These are phyloP conservation scores for Chernovozyma aurita DNA, from an alignment of 1,139 yeast genomes.

Conservation along the genomic window DNA sequence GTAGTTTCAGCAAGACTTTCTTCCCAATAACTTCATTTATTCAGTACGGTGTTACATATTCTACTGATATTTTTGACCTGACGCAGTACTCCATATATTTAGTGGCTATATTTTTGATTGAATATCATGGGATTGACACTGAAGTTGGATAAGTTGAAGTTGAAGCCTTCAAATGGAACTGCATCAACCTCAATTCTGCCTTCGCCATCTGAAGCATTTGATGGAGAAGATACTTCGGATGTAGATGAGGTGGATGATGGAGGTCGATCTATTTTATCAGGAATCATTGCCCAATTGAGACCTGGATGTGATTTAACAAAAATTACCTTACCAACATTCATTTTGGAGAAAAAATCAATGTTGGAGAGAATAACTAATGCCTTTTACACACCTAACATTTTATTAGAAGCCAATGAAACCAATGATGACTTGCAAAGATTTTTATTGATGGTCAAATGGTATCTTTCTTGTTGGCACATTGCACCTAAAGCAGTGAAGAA, in stretches of 20 bases:
- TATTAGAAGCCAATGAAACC: constrained; percentile 62
- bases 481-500: constrained; percentile 98
- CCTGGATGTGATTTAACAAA: constrained; percentile 89
- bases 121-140: constrained; percentile 32
- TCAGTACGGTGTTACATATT: too few species aligned
- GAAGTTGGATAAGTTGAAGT: constrained; percentile 28
- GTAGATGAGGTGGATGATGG: constrained; percentile 89
- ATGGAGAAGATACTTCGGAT: constrained; percentile 40
- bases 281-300: constrained; percentile 84
- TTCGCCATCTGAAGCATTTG: constrained; percentile 7
- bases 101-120: too few species aligned
- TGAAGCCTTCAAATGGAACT: constrained; percentile 13
- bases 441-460: constrained; percentile 75
- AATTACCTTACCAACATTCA: constrained; percentile 92
- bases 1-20: too few species aligned
- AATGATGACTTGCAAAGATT: constrained; percentile 65
- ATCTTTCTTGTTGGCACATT: constrained; percentile 93
- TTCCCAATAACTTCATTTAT: too few species aligned
- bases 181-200: neutral
- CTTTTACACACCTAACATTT: constrained; percentile 74
- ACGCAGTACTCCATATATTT: too few species aligned
- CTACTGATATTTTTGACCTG: too few species aligned
- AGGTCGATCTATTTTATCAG: constrained; percentile 79
- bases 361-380: constrained; percentile 90
- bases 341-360: constrained; percentile 93